phyloP scores from a whole-genome alignment of 2,329 filamentous ascomycete species.

The Dactylellina drechsleri region DNA sequence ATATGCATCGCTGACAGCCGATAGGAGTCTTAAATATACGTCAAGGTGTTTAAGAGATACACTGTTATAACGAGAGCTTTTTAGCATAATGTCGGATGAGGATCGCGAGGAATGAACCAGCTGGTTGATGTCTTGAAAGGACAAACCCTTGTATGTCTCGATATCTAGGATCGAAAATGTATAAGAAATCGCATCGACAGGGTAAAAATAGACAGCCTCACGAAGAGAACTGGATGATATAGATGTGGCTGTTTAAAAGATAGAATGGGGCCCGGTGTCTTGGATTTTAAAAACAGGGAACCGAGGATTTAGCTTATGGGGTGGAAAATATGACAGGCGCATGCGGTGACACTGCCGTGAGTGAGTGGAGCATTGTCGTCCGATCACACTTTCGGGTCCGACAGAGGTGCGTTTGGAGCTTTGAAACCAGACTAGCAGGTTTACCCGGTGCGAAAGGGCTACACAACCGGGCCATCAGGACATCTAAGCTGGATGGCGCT shows the following conservation, averaged over 20 bases:
- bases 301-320: background rate
- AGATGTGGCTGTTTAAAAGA: slow-evolving; percentile 33
- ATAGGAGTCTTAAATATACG: background rate
- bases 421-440: slow-evolving; percentile 32
- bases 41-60: background rate
- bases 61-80: background rate
- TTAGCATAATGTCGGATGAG: slow-evolving; percentile 29
- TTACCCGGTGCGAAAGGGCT: slow-evolving; percentile 26
- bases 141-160: slow-evolving; percentile 20
- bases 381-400: slow-evolving; percentile 16
- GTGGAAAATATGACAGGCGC: slow-evolving; percentile 39
- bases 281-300: slow-evolving; percentile 16
- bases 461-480: slow-evolving; percentile 40
- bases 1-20: background rate
- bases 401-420: slow-evolving; percentile 9
- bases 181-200: slow-evolving; percentile 22
- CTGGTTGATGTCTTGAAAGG: slow-evolving; percentile 3
- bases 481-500: slow-evolving; percentile 1
- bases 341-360: slow-evolving; percentile 46
- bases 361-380: slow-evolving; percentile 23
- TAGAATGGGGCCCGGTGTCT: slow-evolving; percentile 5
- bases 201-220: slow-evolving; percentile 20
- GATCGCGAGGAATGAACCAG: slow-evolving; percentile 6
- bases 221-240: slow-evolving; percentile 26
- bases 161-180: slow-evolving; percentile 18